Conservation (phyloP, 768 basidiomycete genomes). For the Strobilomyces confusus region DNA sequence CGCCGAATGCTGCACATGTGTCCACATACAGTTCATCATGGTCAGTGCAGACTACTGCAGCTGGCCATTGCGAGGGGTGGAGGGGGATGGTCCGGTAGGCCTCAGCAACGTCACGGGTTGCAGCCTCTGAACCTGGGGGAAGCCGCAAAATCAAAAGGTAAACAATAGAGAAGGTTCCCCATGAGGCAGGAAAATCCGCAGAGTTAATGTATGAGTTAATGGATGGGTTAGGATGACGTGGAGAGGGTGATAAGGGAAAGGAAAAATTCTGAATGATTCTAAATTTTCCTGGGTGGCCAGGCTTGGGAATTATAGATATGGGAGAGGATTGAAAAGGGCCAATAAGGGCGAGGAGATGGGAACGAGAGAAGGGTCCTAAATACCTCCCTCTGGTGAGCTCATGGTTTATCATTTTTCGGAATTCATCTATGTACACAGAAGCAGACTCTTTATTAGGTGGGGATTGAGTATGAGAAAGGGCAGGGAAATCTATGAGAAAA, state of each 20-base stretch:
- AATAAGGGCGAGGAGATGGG: background rate
- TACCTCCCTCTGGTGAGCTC: background rate
- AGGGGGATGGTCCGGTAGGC: no score
- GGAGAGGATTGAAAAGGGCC: background rate
- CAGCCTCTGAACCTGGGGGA: background rate
- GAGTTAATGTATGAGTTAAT: background rate
- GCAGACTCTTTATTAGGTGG: background rate
- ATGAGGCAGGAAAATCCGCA: background rate
- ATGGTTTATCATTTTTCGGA: background rate
- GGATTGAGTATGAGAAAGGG: background rate
- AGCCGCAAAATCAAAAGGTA: background rate
- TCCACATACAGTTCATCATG: no score
- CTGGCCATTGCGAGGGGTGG: no score
- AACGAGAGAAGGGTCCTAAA: background rate
- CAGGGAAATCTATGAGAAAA: background rate
- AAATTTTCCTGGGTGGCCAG: background rate
- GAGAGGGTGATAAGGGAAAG: fast-evolving
- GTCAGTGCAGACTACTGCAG: no score
- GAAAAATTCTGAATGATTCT: slow-evolving; percentile 1
- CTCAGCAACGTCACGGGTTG: no score
- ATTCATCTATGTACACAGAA: background rate
- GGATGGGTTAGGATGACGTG: fast-evolving
- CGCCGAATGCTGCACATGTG: no score
- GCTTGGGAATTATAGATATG: background rate
- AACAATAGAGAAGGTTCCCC: background rate